Conservation (phyloP, 352 stramenopile genomes). For the Phytopythium litorale region DNA sequence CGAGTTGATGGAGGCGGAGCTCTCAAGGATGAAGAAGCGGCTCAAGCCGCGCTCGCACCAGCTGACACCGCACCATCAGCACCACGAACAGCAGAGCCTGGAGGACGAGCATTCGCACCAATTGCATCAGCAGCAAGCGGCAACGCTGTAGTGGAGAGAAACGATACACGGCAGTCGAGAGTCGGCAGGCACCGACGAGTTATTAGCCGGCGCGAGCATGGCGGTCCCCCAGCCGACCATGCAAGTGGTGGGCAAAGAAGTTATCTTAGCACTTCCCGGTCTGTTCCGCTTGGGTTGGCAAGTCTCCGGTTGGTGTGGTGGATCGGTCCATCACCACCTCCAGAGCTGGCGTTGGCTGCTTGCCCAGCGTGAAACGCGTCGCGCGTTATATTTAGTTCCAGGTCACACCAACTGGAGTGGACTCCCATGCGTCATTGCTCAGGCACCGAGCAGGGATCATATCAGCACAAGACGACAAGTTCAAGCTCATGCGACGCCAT, state of each 20-base stretch:
- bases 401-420: not conserved
- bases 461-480: not conserved
- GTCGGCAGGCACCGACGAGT: not conserved
- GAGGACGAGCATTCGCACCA: constrained; percentile 3
- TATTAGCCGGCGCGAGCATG: not conserved
- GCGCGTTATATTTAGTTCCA: not conserved
- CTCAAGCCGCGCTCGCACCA: constrained; percentile 37
- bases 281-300: not conserved
- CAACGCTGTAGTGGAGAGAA: constrained; percentile 31
- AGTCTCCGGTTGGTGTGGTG: no score
- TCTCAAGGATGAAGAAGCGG: constrained; percentile 65
- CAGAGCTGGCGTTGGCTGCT: not conserved
- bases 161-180: not conserved
- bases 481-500: not conserved
- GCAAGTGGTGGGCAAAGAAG: not conserved
- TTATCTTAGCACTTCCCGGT: not conserved
- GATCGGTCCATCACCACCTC: no score
- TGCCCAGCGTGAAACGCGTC: not conserved
- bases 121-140: constrained; percentile 22
- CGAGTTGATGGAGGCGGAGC: constrained; percentile 62
- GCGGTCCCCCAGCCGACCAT: not conserved
- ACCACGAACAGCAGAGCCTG: constrained; percentile 5
- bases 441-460: not conserved
- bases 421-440: not conserved
- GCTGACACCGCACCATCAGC: constrained; percentile 5